Conservation (phyloP, 1,139 yeast species). For the Geotrichum cucujoidarum region DNA sequence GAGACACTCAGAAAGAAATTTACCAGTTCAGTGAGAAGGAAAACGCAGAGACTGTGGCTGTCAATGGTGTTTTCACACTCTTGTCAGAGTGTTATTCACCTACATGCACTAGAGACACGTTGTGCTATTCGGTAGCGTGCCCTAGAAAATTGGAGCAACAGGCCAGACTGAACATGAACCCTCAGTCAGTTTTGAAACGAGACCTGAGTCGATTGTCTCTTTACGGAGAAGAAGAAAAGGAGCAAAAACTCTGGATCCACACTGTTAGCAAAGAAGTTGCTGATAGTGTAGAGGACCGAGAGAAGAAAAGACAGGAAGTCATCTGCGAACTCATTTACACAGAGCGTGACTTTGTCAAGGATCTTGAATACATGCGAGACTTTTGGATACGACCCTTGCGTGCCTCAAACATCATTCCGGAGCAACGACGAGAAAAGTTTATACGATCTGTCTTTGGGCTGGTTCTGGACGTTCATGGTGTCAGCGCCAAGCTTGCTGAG, state of each 20-base stretch:
- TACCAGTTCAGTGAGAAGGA: conserved; percentile 62
- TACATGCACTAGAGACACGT: conserved; percentile 80
- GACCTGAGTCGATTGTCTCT: conserved; percentile 76
- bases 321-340: conserved; percentile 92
- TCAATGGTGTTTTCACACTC: conserved; percentile 88
- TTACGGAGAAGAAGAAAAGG: conserved; percentile 70
- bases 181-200: conserved; percentile 79
- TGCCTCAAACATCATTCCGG: conserved; percentile 81
- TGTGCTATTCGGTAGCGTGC: conserved; percentile 94
- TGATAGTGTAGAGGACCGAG: conserved; percentile 74
- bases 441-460: conserved; percentile 89
- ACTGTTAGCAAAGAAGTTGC: conserved; percentile 80
- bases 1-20: conserved; percentile 84
- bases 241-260: conserved; percentile 89
- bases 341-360: conserved; percentile 92
- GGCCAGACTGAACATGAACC: conserved; percentile 82
- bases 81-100: conserved; percentile 95
- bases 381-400: conserved; percentile 90
- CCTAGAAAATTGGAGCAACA: conserved; percentile 95
- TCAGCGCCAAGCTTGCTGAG: conserved; percentile 80
- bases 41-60: conserved; percentile 35
- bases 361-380: conserved; percentile 87
- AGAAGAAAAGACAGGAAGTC: conserved; percentile 90
- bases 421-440: conserved; percentile 81
- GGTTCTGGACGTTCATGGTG: conserved; percentile 76